phyloP scores from a whole-genome alignment of 1,284 basidiomycete genomes.

The Ganoderma sp. region DNA sequence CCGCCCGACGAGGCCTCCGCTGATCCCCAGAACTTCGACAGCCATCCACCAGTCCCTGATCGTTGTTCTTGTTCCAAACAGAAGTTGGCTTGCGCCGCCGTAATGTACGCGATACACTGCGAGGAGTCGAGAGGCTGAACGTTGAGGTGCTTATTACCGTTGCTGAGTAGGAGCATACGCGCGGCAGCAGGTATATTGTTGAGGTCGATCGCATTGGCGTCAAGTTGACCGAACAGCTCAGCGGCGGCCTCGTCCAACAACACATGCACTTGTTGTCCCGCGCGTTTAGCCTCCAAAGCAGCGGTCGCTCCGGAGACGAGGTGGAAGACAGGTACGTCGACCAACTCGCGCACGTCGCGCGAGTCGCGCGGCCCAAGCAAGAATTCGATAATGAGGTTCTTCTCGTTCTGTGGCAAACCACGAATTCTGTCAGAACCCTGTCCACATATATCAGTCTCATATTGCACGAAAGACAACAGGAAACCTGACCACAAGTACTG shows the following conservation, averaged over 20 bases:
- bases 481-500: conserved; percentile 7
- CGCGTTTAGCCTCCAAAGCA: conserved; percentile 1
- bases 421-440: background rate
- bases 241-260: conserved; percentile 13
- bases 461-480: background rate
- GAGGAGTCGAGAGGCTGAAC: conserved; percentile 7
- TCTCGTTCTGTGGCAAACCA: background rate
- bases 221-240: conserved; percentile 16
- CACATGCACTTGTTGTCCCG: background rate
- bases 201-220: conserved; percentile 17
- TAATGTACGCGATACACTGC: conserved; percentile 8
- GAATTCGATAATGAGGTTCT: conserved; percentile 17
- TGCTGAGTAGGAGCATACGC: background rate
- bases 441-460: background rate
- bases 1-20: background rate
- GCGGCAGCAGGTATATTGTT: conserved; percentile 7
- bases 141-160: conserved; percentile 12
- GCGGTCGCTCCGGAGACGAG: conserved; percentile 10
- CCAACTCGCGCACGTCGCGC: conserved; percentile 1
- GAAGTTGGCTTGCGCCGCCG: background rate
- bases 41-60: background rate
- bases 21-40: background rate
- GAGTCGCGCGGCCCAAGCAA: conserved; percentile 14
- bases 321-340: conserved; percentile 18
- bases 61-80: background rate